Base-by-base conservation (phyloP, 805 yeast genomes). In the Cyberlindnera galapagoensis region DNA sequence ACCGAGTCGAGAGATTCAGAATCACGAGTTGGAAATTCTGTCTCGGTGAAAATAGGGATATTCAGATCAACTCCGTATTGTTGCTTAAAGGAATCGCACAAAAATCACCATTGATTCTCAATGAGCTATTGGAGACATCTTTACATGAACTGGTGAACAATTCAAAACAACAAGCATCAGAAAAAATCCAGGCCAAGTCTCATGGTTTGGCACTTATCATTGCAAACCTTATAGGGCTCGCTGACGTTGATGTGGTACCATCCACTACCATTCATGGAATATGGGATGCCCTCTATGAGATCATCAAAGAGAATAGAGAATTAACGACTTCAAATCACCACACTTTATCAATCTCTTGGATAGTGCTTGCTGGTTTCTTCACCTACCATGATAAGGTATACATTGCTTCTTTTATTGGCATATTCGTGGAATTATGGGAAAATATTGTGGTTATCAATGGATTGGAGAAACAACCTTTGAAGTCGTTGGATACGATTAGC, bases 371-470 rank as follows among this genome's bases (percentile, higher is more conserved):
- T 38, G 90, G 90, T 3, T 52, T 80, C 4, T 71, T 81, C 65
- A 70, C 76, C 30, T 70, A 73, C 46, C 47, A 57, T 0, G 81
- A 80, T 22, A 66, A 67, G 11, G 57, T 63, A 16, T 70, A 73
- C 35, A 59, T 82, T 22, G 60, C 65, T 31, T 61, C 74, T 35
- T 79, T 78, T 41, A 57, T 69, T 10, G 66, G 76, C 3, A 85
- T 78, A 42, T 61, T 82, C 30, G 54, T 81, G 28, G 52, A 64
- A 8, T 60, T 80, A 35, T 82, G 88, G 88, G 76, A 76, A 39
- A 66, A 70, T 26, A 59, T 78, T 7, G 37, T 36, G n/a, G 21
- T 42, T 28, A 34, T 34, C 5, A 20, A 24, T 2, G 21, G 34
- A 4, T 25, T 38, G 8, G 9, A 32, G 3, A 12, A 30, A 11